phyloP scores from a whole-genome alignment of 202 grass and related monocot species.

The Sporobolus alterniflorus region DNA sequence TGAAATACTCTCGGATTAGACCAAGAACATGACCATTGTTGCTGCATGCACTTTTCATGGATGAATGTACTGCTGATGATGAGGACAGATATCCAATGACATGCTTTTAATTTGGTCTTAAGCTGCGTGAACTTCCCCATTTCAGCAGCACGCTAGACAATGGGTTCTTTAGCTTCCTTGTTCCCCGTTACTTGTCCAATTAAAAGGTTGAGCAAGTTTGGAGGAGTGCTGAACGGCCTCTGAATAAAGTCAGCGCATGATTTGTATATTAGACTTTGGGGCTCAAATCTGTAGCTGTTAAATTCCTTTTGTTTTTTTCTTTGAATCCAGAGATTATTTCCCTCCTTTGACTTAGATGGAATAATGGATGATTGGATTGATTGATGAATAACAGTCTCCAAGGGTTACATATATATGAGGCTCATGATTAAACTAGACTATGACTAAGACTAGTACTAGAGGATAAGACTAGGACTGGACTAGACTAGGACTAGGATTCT shows the following conservation, averaged over 20 bases:
- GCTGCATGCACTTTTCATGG: constrained; percentile 20
- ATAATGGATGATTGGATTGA: not conserved
- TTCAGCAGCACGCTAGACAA: not conserved
- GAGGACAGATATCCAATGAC: not conserved
- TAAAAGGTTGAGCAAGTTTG: not conserved
- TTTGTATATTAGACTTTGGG: not conserved
- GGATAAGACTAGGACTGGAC: too few species aligned
- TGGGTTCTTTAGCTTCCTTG: not conserved
- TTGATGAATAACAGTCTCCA: too few species aligned
- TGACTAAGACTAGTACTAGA: too few species aligned
- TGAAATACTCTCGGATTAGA: constrained; percentile 60
- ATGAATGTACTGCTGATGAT: constrained; percentile 1
- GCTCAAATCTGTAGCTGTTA: not conserved
- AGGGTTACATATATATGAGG: too few species aligned
- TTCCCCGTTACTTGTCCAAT: not conserved
- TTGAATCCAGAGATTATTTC: not conserved
- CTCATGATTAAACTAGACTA: too few species aligned
- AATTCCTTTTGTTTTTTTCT: not conserved
- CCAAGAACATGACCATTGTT: constrained; percentile 26
- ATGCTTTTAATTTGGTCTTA: not conserved
- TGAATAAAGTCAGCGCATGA: constrained; percentile 12
- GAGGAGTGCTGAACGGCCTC: not conserved
- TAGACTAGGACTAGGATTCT: too few species aligned
- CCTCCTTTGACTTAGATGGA: not conserved
- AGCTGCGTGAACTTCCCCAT: constrained; percentile 19